Percentiles rank a stretch among this genome's conserved stretches.
phyloP scores from a whole-genome alignment of 1,139 yeast genomes.

The Taphrina deformans region DNA sequence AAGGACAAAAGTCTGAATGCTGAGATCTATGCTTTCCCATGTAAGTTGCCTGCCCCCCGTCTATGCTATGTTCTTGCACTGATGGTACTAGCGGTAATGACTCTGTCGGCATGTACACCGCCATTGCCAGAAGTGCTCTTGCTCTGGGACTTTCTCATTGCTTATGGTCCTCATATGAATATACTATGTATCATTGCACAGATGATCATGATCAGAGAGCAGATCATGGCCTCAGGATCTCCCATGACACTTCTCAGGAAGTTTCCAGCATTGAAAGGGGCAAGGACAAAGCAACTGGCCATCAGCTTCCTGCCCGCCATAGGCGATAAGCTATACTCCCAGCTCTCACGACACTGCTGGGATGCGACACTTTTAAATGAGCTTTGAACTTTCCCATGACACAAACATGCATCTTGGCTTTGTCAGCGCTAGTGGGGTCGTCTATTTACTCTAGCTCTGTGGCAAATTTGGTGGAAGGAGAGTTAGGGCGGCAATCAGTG shows the following conservation, averaged over 20 bases:
- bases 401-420: too few species aligned
- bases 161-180: conserved; percentile 89
- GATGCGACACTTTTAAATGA: conserved; percentile 49
- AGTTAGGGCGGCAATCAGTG: too few species aligned
- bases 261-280: conserved; percentile 25
- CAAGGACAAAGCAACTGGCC: conserved; percentile 42
- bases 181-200: conserved; percentile 83
- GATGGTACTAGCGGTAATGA: conserved; percentile 56
- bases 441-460: too few species aligned
- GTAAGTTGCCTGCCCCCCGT: conserved; percentile 36
- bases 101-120: conserved; percentile 87
- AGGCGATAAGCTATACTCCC: conserved; percentile 66
- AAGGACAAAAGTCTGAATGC: conserved; percentile 69
- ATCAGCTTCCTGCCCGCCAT: conserved; percentile 77
- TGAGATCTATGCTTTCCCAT: conserved; percentile 85
- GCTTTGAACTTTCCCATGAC: not conserved
- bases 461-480: too few species aligned
- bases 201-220: conserved; percentile 55
- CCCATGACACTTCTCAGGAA: conserved; percentile 29
- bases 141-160: conserved; percentile 87
- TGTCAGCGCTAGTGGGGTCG: not conserved
- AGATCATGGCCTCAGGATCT: conserved; percentile 25
- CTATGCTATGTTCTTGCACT: not conserved
- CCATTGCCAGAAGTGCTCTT: conserved; percentile 72
- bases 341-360: conserved; percentile 69